Evolutionary conservation across 2,329 filamentous ascomycete genomes (phyloP).

Genomic region (Sclerotiophoma versabilis): DNA sequence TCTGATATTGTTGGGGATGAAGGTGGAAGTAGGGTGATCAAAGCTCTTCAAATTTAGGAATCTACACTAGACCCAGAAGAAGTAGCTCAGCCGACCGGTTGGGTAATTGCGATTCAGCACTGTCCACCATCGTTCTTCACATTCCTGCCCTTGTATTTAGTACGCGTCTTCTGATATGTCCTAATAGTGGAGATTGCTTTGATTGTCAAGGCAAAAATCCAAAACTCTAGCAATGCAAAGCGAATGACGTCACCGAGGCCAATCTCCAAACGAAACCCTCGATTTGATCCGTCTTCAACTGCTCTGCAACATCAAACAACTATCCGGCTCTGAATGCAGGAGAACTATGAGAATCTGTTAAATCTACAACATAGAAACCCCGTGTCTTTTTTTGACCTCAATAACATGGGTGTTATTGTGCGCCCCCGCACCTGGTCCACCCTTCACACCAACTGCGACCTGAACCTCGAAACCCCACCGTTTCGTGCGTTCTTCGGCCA

Average conservation of each 20-base stretch:
- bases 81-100: slow-evolving; percentile 5
- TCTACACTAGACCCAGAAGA: not conserved
- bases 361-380: not conserved
- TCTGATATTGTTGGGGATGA: slow-evolving; percentile 6
- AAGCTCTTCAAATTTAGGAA: slow-evolving; percentile 5
- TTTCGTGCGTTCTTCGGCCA: slow-evolving; percentile 31
- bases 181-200: too few species aligned
- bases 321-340: too few species aligned
- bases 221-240: too few species aligned
- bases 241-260: too few species aligned
- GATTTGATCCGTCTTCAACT: too few species aligned
- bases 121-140: not conserved
- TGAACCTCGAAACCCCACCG: slow-evolving; percentile 34
- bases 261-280: too few species aligned
- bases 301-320: too few species aligned
- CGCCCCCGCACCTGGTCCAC: slow-evolving; percentile 10
- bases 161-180: too few species aligned
- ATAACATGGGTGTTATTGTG: slow-evolving; percentile 12
- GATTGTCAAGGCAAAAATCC: too few species aligned
- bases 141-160: too few species aligned
- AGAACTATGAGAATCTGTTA: too few species aligned
- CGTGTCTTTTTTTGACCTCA: slow-evolving; percentile 19
- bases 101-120: slow-evolving; percentile 1
- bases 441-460: slow-evolving; percentile 24
- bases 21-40: slow-evolving; percentile 10